Conservation (phyloP, 2,329 filamentous ascomycete genomes). For the Myriosclerotinia curreyana region DNA sequence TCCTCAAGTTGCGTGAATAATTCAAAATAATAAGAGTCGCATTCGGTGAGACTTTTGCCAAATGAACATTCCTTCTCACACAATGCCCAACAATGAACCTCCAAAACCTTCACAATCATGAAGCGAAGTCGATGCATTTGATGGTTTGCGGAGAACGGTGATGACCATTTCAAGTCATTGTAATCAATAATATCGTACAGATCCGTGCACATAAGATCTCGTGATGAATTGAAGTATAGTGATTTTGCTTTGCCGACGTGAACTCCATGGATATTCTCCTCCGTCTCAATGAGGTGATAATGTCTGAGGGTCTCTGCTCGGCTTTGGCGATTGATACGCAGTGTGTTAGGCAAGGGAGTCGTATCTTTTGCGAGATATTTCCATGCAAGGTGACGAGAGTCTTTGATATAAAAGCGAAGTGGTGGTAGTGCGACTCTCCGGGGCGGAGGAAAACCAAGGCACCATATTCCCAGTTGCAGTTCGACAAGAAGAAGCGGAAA, state of each 20-base stretch:
- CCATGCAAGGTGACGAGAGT: background rate
- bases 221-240: background rate
- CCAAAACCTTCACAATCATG: background rate
- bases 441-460: background rate
- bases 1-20: conserved; percentile 4
- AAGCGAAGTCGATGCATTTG: background rate
- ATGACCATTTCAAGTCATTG: too few relatives aligned
- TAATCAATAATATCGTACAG: background rate
- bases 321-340: background rate
- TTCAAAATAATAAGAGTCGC: background rate
- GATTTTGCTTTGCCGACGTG: background rate
- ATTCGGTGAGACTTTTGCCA: background rate
- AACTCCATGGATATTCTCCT: background rate
- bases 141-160: background rate
- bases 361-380: background rate
- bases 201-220: background rate
- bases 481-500: background rate
- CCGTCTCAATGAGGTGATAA: background rate
- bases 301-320: background rate
- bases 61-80: background rate
- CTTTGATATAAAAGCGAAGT: background rate
- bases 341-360: background rate
- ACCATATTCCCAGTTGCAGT: background rate
- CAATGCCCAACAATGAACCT: background rate
- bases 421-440: background rate